Evolutionary conservation across 2,329 filamentous ascomycete genomes (phyloP), one percentile per base, ranked within the genome.

Genomic region (Penicillium capsulatum): DNA sequence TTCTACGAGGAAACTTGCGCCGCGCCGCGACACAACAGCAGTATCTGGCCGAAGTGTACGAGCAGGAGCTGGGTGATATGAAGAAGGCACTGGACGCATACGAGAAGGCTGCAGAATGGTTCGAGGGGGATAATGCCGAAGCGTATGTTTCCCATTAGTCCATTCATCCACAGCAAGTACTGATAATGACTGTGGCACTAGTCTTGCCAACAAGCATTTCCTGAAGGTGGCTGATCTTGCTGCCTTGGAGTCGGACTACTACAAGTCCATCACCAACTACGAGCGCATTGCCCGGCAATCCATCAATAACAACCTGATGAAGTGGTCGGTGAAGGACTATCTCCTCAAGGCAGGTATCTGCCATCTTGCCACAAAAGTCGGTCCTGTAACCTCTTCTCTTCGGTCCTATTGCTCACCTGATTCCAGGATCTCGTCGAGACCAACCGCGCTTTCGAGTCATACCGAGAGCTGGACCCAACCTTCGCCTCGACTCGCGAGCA

Each of bases 311-410:
- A 92, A 94, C 65, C 74, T 95, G 42, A 91, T 94, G 86, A 86
- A 83, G 63, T 94, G 87, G 79, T 87, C 81, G 33, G 88, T 97
- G 49, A 97, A 96, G 68, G 89, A 96, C 51, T 96, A 96, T 70
- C 83, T 96, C 59, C 76, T 97, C 59, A 95, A 96, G 71, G 87
- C 88, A 1, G 90, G 89, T 20, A 86, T 97, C 61, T 96, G 90
- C 71, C 84, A 94, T 63, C 75, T 97, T 26, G 80, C 79, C 38
- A 75, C 76, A n/a, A 74, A 70, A 40, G 70, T 71, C 63, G 27
- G 55, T 42, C 16, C 10, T 31, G 7, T 5, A 3, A 10, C 11
- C 19, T 3, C 6, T 36, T n/a, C 3, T 4, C 17, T 37, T 1
- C 5, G 3, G 7, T 9, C 9, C 22, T 17, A 15, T 31, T 35